A percentile compares a stretch with the other conserved stretches of the same genome.
Evolutionary conservation across 202 grass and related monocot genomes (phyloP).

Genomic region (Eragrostis tef): DNA sequence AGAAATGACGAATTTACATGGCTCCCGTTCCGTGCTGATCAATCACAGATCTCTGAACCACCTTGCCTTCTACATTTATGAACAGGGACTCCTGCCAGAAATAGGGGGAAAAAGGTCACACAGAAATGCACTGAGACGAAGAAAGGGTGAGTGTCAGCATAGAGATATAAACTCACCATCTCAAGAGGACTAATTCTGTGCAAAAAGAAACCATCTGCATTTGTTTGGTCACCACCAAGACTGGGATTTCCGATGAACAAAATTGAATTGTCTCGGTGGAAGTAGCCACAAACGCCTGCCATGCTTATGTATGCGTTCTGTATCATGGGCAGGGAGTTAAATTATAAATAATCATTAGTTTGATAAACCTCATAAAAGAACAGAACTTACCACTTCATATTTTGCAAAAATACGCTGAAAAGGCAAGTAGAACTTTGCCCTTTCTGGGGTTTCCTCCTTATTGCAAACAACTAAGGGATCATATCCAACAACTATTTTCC

Average conservation of each 20-base stretch:
- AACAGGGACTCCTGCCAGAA: constrained; percentile 59
- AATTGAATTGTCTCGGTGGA: constrained; percentile 52
- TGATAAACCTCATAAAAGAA: neutral
- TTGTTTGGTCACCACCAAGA: constrained; percentile 37
- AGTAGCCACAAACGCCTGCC: constrained; percentile 52
- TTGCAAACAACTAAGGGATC: constrained; percentile 67
- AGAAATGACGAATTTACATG: no score
- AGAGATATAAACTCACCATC: constrained; percentile 61
- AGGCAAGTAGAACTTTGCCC: constrained; percentile 39
- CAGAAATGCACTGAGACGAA: neutral
- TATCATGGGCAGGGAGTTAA: constrained; percentile 20
- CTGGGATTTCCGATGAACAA: constrained; percentile 58
- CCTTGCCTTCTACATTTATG: constrained; percentile 64
- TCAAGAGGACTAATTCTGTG: constrained; percentile 64
- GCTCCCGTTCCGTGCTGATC: constrained; percentile 45
- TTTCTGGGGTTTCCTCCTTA: constrained; percentile 42
- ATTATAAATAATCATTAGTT: neutral
- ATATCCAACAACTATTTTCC: constrained; percentile 80
- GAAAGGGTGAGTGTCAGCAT: neutral
- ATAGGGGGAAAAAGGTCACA: neutral
- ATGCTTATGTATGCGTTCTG: constrained; percentile 75
- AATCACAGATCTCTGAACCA: constrained; percentile 53
- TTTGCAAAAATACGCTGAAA: constrained; percentile 62
- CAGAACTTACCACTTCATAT: constrained; percentile 69
- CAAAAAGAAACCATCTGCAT: constrained; percentile 62